phyloP scores from a whole-genome alignment of 2,329 filamentous ascomycete species.

The Penicillium sp. region DNA sequence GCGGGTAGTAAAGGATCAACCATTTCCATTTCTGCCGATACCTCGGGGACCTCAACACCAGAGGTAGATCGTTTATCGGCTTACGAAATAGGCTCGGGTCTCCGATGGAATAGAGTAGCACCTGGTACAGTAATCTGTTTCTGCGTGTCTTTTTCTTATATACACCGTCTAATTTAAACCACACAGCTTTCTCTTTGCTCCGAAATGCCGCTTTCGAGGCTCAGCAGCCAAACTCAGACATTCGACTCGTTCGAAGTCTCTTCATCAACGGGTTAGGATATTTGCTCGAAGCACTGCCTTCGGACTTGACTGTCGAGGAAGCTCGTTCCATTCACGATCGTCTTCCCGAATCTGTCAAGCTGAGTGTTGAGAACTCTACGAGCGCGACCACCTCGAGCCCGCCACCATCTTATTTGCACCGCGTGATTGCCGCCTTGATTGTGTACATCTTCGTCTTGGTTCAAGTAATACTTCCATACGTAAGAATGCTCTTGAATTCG shows the following conservation, averaged over 20 bases:
- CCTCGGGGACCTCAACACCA: conserved; percentile 12
- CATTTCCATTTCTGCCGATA: conserved; percentile 16
- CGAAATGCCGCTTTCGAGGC: conserved; percentile 34
- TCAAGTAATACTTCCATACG: conserved; percentile 60
- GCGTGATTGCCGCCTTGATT: conserved; percentile 53
- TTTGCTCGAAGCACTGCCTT: conserved; percentile 33
- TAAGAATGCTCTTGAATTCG: conserved; percentile 51
- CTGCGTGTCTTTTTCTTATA: not conserved
- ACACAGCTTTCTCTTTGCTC: conserved; percentile 32
- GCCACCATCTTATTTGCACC: conserved; percentile 54
- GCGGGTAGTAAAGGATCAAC: conserved; percentile 22
- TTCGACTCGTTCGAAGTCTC: conserved; percentile 29
- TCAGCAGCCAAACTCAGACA: conserved; percentile 29
- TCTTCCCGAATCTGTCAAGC: conserved; percentile 22
- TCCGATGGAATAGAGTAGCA: conserved; percentile 33
- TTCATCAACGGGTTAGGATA: conserved; percentile 37
- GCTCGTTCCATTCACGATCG: conserved; percentile 23
- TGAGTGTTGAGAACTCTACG: not conserved
- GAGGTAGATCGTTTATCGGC: conserved; percentile 14
- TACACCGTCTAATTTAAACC: not conserved
- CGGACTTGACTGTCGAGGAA: conserved; percentile 29
- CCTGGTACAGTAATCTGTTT: conserved; percentile 26
- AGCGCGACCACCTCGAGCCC: not conserved
- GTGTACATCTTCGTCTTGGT: conserved; percentile 57
- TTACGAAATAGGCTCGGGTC: conserved; percentile 29